These are phyloP conservation scores for Kodamaea plutei DNA, from an alignment of 1,139 yeast species.

Conservation along the genomic window DNA sequence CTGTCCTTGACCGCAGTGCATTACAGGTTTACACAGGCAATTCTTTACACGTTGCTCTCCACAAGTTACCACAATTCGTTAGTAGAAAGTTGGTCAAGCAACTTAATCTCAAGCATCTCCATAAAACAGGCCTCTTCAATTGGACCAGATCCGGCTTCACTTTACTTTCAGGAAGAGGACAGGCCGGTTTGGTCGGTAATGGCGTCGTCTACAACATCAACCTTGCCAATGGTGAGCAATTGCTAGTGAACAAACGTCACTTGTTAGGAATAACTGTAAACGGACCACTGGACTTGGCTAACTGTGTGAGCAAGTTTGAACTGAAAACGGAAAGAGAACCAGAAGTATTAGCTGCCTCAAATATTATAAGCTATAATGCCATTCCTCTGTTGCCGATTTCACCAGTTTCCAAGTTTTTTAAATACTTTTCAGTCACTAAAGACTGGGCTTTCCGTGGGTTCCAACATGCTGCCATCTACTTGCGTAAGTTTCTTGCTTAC, in stretches of 20 bases:
- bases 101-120: constrained; percentile 18
- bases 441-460: constrained; percentile 5
- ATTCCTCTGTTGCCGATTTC: constrained; percentile 10
- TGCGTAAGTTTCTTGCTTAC: constrained; percentile 1
- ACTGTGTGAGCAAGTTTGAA: constrained; percentile 28
- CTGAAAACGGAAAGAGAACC: not conserved
- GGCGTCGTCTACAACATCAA: constrained; percentile 53
- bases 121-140: constrained; percentile 33
- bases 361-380: constrained; percentile 2
- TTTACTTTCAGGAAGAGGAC: constrained; percentile 56
- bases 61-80: constrained; percentile 37
- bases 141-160: constrained; percentile 40
- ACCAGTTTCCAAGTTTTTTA: constrained; percentile 6
- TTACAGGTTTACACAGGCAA: constrained; percentile 52
- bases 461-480: constrained; percentile 1
- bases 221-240: constrained; percentile 44
- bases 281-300: constrained; percentile 45
- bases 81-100: constrained; percentile 30
- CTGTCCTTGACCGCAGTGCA: constrained; percentile 43
- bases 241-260: constrained; percentile 44
- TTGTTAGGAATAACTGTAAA: constrained; percentile 50
- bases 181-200: constrained; percentile 50
- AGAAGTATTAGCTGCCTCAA: constrained; percentile 14
- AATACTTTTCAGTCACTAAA: constrained; percentile 6
- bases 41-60: constrained; percentile 37